A percentile compares a stretch with the other conserved stretches of the same genome.
Evolutionary conservation across 768 basidiomycete species (phyloP).

Genomic region (Austroboletus eburneus): DNA sequence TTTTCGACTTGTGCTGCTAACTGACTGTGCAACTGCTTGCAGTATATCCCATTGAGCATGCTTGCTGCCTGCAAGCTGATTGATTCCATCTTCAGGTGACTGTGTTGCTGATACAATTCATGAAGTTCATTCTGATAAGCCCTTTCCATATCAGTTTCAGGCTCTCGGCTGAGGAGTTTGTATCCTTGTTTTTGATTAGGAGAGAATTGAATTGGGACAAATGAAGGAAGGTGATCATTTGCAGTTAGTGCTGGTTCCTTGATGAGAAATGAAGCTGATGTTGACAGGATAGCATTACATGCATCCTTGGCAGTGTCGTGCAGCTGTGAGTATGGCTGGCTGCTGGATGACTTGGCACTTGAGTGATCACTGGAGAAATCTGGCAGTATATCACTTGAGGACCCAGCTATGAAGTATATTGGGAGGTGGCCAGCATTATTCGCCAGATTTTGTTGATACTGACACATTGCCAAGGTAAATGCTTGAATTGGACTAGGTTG

Average conservation of each 20-base stretch:
- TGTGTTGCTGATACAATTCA: too few species aligned
- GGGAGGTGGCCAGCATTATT: not conserved
- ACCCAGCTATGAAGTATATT: too few species aligned
- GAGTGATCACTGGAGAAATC: too few species aligned
- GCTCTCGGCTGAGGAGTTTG: not conserved
- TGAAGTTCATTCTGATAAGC: conserved; percentile 1
- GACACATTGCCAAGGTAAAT: not conserved
- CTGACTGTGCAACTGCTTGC: conserved; percentile 9
- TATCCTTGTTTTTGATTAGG: not conserved
- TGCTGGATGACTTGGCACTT: too few species aligned
- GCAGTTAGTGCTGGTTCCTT: not conserved
- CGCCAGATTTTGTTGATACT: not conserved
- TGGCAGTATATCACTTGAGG: not conserved
- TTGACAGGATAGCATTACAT: not conserved
- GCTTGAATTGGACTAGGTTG: not conserved
- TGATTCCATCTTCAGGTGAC: too few species aligned
- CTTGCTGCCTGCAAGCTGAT: conserved; percentile 10
- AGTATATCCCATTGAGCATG: conserved; percentile 15
- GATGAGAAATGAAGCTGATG: conserved; percentile 8
- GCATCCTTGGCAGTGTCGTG: not conserved
- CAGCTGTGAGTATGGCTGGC: too few species aligned
- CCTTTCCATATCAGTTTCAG: not conserved
- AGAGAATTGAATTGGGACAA: not conserved
- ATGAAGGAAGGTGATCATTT: not conserved
- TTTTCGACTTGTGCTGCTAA: conserved; percentile 15